Evolutionary conservation across 805 yeast genomes (phyloP).

Genomic region (Starmerella apicola): DNA sequence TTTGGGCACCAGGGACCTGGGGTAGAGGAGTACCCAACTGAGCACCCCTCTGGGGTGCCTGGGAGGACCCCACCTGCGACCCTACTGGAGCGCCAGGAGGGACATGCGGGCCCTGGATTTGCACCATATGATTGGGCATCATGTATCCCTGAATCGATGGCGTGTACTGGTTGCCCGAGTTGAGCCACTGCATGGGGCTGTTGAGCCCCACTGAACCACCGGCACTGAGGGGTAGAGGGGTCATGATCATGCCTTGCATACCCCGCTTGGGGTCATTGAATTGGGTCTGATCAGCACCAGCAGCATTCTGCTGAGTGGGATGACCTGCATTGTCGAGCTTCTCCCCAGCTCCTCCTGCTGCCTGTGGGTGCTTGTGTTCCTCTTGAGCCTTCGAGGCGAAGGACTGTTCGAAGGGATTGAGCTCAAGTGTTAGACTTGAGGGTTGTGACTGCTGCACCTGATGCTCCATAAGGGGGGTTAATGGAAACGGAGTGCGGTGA

Average conservation of each 20-base stretch:
- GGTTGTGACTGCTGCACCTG: constrained; percentile 8
- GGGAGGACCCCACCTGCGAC: not conserved
- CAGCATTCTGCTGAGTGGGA: too few species aligned
- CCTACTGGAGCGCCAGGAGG: not conserved
- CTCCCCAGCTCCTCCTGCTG: not conserved
- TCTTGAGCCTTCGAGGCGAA: constrained; percentile 50
- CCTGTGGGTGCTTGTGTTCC: not conserved
- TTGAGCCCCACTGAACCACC: constrained; percentile 3
- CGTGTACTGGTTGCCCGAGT: constrained; percentile 7
- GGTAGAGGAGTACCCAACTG: not conserved
- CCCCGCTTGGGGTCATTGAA: not conserved
- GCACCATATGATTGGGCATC: not conserved
- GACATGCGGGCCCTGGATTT: too few species aligned
- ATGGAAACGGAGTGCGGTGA: too few species aligned
- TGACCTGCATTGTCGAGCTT: not conserved
- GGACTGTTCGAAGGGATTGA: constrained; percentile 89
- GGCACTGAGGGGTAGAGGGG: constrained; percentile 13
- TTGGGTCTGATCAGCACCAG: not conserved
- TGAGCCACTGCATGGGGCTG: constrained; percentile 8
- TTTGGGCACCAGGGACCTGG: not conserved
- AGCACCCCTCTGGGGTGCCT: too few species aligned
- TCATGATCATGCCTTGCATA: constrained; percentile 13
- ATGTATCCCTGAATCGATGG: constrained; percentile 1
- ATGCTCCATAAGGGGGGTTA: too few species aligned
- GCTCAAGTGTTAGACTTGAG: constrained; percentile 58